Base-by-base conservation (phyloP, 2,329 filamentous ascomycete genomes). In the Microsporum canis region DNA sequence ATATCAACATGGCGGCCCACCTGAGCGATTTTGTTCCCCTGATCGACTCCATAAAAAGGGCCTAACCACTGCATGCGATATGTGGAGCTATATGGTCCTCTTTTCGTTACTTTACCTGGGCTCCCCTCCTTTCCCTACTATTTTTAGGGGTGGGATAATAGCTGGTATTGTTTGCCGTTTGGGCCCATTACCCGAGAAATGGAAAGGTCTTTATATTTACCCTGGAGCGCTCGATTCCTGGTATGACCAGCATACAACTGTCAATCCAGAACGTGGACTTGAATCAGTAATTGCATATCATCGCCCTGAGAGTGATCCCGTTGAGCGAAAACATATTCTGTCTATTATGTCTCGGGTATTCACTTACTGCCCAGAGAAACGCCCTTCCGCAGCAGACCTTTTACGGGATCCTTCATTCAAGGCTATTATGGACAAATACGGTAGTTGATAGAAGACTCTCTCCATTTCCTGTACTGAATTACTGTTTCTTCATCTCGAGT, bases 51-150 rank as follows among this genome's bases (percentile, higher is more conserved):
- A 69, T 68, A 14, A 60, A 10, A 49, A 65, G 63, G 62, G 62
- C 7, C 64, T 68, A 60, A 71, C 65, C 51, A 62, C 62, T 58
- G 66, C 67, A 57, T 70, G 68, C 51, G 68, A 70, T 53, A 70
- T 72, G 61, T 72, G 67, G 69, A 72, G 68, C 47, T 71, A 70
- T 33, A 71, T 71, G 68, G 31, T 66, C 59, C 41, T 71, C 29
- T 71, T 72, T 55, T 55, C 63, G 29, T 57, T 60, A n/a, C 66
- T 72, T 55, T 71, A 69, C 33, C 62, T 67, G 62, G 56, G 58
- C 10, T 58, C 51, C 60, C 23, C 60, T 49, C 68, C 65, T 23
- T 71, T 68, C 58, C 39, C n/a, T 56, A 45, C 38, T 7, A 57
- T 12, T 8, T 5, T 63, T 6, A 56, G 64, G 1, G 67, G 66